These are phyloP conservation scores for Lotmaria passim DNA, from an alignment of 208 protist genomes.

Conservation along the genomic window DNA sequence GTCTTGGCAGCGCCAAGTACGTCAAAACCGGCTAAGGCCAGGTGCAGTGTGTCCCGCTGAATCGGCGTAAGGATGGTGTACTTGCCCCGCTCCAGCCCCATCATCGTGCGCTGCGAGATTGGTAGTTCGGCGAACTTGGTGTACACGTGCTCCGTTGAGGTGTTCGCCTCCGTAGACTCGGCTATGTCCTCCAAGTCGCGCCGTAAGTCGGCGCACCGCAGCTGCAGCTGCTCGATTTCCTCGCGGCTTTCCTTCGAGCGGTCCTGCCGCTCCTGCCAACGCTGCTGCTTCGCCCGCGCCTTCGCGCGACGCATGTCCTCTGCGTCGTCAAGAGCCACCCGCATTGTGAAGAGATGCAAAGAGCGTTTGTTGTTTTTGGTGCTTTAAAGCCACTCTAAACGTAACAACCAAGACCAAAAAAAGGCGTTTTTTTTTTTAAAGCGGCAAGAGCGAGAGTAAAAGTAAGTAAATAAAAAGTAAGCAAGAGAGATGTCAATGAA, in stretches of 20 bases:
- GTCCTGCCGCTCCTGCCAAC: conserved; percentile 85
- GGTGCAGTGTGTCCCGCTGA: conserved; percentile 94
- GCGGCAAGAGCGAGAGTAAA: too few species aligned
- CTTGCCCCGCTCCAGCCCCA: conserved; percentile 90
- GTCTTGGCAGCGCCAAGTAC: conserved; percentile 99
- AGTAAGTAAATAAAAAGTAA: too few species aligned
- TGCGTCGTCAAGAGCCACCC: conserved; percentile 38
- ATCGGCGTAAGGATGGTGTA: conserved; percentile 97
- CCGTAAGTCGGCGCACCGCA: conserved; percentile 51
- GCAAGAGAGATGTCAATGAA: too few species aligned
- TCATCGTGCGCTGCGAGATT: conserved; percentile 89
- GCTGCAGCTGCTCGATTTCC: conserved; percentile 66
- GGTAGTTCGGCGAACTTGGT: conserved; percentile 89
- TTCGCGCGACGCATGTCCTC: conserved; percentile 54
- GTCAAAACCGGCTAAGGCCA: conserved; percentile 95
- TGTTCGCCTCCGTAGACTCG: conserved; percentile 55
- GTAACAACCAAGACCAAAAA: too few species aligned
- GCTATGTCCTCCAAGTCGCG: conserved; percentile 47
- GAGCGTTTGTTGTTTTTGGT: neutral
- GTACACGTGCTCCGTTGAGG: conserved; percentile 39
- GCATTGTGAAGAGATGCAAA: too few species aligned
- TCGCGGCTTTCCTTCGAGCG: conserved; percentile 71
- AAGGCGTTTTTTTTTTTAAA: too few species aligned
- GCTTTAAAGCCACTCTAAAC: too few species aligned
- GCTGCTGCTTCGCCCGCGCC: conserved; percentile 53